A percentile compares a stretch with the other conserved stretches of the same genome.
Conservation (phyloP, 345 rosid species). For the Moringa oleifera region DNA sequence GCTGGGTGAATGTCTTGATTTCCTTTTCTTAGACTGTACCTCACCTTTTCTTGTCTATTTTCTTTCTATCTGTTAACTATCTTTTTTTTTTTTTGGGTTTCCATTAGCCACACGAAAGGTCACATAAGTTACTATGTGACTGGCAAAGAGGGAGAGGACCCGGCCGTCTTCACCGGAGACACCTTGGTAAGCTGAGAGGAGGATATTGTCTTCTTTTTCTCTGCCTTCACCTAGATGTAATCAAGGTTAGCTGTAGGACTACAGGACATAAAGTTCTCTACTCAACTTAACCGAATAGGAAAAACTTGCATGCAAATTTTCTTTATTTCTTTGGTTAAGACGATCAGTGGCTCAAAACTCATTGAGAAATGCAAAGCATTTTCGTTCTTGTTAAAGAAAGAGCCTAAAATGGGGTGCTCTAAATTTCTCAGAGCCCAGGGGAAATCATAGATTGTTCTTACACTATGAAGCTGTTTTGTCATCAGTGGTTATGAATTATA, state of each 20-base stretch:
- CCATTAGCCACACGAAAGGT: slow-evolving; percentile 77
- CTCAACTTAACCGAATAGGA: too few relatives aligned
- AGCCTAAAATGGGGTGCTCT: neutral
- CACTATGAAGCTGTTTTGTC: neutral
- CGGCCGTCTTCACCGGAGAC: slow-evolving; percentile 90
- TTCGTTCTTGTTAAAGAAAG: too few relatives aligned
- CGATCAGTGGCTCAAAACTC: neutral
- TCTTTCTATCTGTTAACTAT: too few relatives aligned
- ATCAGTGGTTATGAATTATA: neutral
- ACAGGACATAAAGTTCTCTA: too few relatives aligned
- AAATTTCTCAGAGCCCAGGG: neutral
- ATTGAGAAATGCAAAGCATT: neutral
- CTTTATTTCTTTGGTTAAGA: too few relatives aligned
- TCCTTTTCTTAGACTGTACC: neutral
- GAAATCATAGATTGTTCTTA: neutral
- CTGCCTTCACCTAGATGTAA: too few relatives aligned
- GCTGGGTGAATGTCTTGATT: neutral
- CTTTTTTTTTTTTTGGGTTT: slow-evolving; percentile 9
- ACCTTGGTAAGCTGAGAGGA: slow-evolving; percentile 52
- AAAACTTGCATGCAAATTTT: too few relatives aligned
- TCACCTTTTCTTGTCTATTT: neutral
- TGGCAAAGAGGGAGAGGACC: slow-evolving; percentile 48
- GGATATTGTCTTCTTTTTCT: neutral
- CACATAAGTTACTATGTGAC: slow-evolving; percentile 84
- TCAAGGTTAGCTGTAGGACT: too few relatives aligned